Conservation (phyloP, 2,329 filamentous ascomycete genomes). For the Cladosporium halotolerans region DNA sequence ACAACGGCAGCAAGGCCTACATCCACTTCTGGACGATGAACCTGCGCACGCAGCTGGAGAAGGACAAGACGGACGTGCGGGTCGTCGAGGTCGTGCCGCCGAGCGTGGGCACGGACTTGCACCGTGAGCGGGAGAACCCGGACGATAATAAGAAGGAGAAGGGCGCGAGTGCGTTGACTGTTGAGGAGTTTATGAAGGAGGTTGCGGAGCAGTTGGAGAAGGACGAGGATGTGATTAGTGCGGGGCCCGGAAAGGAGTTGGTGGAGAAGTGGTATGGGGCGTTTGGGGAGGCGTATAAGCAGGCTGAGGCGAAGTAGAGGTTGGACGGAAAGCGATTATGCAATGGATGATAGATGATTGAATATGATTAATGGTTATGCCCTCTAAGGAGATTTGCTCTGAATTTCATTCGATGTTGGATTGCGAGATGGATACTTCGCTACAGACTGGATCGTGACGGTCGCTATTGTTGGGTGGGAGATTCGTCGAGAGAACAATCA, state of each 20-base stretch:
- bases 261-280: conserved; percentile 41
- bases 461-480: too few relatives aligned
- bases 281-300: conserved; percentile 23
- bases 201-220: conserved; percentile 40
- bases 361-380: too few relatives aligned
- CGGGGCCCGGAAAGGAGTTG: conserved; percentile 38
- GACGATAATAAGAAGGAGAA: conserved; percentile 55
- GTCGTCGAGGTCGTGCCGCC: conserved; percentile 54
- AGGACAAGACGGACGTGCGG: conserved; percentile 35
- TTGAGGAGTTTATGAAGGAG: conserved; percentile 51
- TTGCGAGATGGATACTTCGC: too few relatives aligned
- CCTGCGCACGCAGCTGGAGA: conserved; percentile 45
- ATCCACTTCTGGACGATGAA: conserved; percentile 53
- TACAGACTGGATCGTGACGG: too few relatives aligned
- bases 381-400: too few relatives aligned
- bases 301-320: conserved; percentile 17
- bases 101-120: conserved; percentile 49
- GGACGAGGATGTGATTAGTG: conserved; percentile 45
- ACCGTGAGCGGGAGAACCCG: conserved; percentile 50
- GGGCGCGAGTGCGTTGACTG: conserved; percentile 40
- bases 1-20: conserved; percentile 56
- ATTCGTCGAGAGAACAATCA: too few relatives aligned
- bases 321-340: too few relatives aligned
- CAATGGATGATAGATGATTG: too few relatives aligned
- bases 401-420: too few relatives aligned